Conservation (phyloP, 768 basidiomycete species). For the Roridomyces roridus region DNA sequence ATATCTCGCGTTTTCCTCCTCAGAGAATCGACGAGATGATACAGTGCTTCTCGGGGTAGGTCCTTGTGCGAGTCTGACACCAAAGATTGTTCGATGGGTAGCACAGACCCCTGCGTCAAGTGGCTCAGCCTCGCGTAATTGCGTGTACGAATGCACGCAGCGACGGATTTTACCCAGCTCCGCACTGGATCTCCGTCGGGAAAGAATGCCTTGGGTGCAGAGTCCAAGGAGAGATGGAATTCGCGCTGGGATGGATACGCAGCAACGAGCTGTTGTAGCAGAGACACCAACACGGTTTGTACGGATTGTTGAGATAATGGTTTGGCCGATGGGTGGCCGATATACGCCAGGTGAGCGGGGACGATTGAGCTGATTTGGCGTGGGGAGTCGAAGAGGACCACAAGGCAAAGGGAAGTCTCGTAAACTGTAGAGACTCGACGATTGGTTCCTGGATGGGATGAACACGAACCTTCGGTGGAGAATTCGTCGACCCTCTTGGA, state of each 20-base stretch:
- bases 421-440: conserved; percentile 55
- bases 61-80: conserved; percentile 16
- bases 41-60: conserved; percentile 49
- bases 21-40: conserved; percentile 50
- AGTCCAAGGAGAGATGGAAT: conserved; percentile 53
- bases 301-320: conserved; percentile 32
- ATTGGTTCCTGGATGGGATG: neutral
- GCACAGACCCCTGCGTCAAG: conserved; percentile 38
- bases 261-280: conserved; percentile 62
- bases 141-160: conserved; percentile 55
- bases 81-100: conserved; percentile 12
- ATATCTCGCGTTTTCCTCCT: conserved; percentile 56
- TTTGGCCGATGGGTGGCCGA: conserved; percentile 42
- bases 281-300: conserved; percentile 50
- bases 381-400: conserved; percentile 65
- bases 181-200: conserved; percentile 40
- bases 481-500: conserved; percentile 65
- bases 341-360: conserved; percentile 59
- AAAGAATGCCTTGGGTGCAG: conserved; percentile 48
- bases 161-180: conserved; percentile 60
- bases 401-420: conserved; percentile 73
- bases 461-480: conserved; percentile 65
- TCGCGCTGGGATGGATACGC: conserved; percentile 70
- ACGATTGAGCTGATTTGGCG: conserved; percentile 68
- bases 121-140: conserved; percentile 61